Base-by-base conservation (phyloP, 495 filamentous ascomycete species). In the Xylaria sp. region DNA sequence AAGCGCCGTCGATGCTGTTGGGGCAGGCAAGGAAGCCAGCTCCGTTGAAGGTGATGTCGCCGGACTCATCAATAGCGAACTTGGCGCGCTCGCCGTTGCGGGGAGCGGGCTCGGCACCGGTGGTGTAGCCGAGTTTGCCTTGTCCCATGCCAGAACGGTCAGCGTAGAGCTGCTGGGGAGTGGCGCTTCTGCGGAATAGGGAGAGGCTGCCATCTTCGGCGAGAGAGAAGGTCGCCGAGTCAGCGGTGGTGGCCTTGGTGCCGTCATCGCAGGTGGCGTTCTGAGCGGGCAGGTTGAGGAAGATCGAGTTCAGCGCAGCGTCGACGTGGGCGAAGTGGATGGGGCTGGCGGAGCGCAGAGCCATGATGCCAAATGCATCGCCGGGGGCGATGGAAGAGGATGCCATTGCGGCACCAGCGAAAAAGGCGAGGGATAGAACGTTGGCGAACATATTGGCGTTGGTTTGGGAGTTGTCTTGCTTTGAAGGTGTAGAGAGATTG, bases 121-220 rank as follows among this genome's bases (percentile, higher is more conserved):
- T 84, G 24, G 83, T 84, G 75, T 88, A 88, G 53, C 83, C 82
- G 68, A 88, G 76, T 43, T 79, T 81, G 57, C 86, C 86, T 68
- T 86, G 85, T 69, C 84, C 85, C 85, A 88, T 88, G 73, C 85
- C 85, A 52, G 85, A 88, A 59, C 84, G 84, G 70, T 88, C 86
- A 46, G 83, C 84, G 64, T 76, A 85, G 68, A 87, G 72, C 75
- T 84, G 77, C 76, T 88, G 85, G n/a, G 80, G 73, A 53, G 78
- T 77, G 26, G 76, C 79, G 35, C 79, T 77, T 14, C 50, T 40
- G 57, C 80, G 75, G 72, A 83, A 87, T 53, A 88, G 83, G 73
- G 73, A 83, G 37, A 88, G 81, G 44, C 78, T 79, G 33, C 79
- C 82, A 63, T 87, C 78, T 26, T 82, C 65, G 69, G 62, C 5